Base-by-base conservation (phyloP, 768 basidiomycete genomes). In the Suillus lakei region DNA sequence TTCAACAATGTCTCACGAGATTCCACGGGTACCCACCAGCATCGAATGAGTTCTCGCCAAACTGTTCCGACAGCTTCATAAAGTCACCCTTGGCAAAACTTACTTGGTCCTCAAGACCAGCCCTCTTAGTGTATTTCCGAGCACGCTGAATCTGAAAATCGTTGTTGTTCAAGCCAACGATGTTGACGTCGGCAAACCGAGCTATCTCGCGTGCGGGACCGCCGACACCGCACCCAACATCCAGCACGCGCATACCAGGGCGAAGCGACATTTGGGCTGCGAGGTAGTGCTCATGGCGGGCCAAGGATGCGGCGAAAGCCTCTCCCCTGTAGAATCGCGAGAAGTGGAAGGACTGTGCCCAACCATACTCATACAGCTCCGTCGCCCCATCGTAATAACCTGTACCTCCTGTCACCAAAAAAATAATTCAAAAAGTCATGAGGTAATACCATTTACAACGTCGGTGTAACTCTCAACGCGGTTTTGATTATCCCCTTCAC, bases 251-350 rank as follows among this genome's bases (percentile, higher is more conserved):
- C 94, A 96, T 96, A 51, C 93, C 92, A 2, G 93, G 88, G 64
- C 86, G 86, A 67, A 98, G 82, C 58, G 78, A 73, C 89, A 96
- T 93, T 73, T 92, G 86, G 13, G 90, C 80, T 21, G 94, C 89
- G 70, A 98, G 91, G 82, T 95, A 98, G 80, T 97, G 95, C 79
- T 98, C 95, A 75, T 97, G 96, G 53, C 96, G 90, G n/a, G 96
- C 94, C 10, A 69, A 77, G 23, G 88, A 87, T 12, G 86, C 85
- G 12, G 81, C 77, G 78, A 89, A 89, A 8, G 83, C 84, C 78
- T 93, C 90, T 70, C 95, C 95, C 79, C 89, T 89, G 86, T 90
- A 93, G 85, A 96, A 97, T 55, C 96, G 92, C 66, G 91, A 95
- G 79, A 96, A 96, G 79, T 96, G 95, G 88, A 96, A 96, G 28